Evolutionary conservation across 1,284 basidiomycete genomes (phyloP).

Genomic region (Grifola frondosa): DNA sequence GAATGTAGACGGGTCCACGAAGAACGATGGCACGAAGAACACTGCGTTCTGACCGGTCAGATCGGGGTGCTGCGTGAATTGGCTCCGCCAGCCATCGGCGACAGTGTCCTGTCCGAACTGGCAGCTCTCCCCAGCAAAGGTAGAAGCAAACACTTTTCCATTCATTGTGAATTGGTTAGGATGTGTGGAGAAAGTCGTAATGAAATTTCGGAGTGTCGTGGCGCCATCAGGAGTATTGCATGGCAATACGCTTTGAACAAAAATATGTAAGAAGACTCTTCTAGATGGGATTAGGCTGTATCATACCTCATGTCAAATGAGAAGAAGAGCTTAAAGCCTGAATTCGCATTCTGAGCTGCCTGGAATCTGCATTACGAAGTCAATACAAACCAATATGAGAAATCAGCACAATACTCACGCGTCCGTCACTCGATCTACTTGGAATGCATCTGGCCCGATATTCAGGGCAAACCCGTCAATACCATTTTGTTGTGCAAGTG

Average conservation of each 20-base stretch:
- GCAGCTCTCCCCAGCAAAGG: constrained; percentile 79
- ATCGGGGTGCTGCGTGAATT: constrained; percentile 53
- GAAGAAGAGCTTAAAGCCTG: constrained; percentile 75
- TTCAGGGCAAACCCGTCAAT: constrained; percentile 73
- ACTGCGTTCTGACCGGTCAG: constrained; percentile 48
- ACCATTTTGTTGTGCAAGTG: constrained; percentile 54
- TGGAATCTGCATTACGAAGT: constrained; percentile 38
- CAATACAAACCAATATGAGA: not conserved
- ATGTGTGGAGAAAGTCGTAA: constrained; percentile 55
- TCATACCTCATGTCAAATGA: constrained; percentile 78
- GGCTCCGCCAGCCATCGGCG: constrained; percentile 54
- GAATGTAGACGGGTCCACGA: constrained; percentile 55
- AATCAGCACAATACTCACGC: constrained; percentile 49
- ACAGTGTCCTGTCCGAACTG: constrained; percentile 60
- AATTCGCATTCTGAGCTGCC: constrained; percentile 53
- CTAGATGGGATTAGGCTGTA: not conserved
- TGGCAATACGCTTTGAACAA: constrained; percentile 47
- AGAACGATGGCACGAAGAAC: constrained; percentile 68
- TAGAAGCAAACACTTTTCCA: constrained; percentile 66
- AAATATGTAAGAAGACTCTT: not conserved
- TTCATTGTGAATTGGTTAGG: constrained; percentile 65
- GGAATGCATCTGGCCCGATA: constrained; percentile 66
- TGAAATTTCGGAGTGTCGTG: constrained; percentile 55
- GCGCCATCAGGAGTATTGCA: constrained; percentile 57
- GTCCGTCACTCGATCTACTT: constrained; percentile 58